These are phyloP conservation scores for Yamadazyma akitaensis DNA, from an alignment of 805 yeast genomes.

Conservation along the genomic window DNA sequence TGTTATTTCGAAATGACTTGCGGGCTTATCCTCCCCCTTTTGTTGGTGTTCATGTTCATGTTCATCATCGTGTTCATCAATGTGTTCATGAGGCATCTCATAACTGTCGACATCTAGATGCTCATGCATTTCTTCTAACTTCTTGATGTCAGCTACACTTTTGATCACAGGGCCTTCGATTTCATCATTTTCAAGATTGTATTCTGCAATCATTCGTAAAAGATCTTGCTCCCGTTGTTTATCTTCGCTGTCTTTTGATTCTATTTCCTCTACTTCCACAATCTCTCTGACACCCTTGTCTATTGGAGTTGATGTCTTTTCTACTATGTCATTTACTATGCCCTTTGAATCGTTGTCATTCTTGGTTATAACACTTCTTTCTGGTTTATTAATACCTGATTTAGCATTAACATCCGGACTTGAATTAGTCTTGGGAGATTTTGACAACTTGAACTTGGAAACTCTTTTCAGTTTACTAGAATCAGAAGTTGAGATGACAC, in stretches of 20 bases:
- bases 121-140: slow-evolving; percentile 47
- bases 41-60: slow-evolving; percentile 5
- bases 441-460: neutral
- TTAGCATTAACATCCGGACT: neutral
- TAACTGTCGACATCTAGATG: slow-evolving; percentile 17
- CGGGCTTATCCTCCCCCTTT: neutral
- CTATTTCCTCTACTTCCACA: neutral
- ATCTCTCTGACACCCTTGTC: neutral
- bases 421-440: neutral
- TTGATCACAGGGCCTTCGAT: slow-evolving; percentile 57
- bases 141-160: slow-evolving; percentile 51
- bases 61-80: slow-evolving; percentile 9
- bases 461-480: neutral
- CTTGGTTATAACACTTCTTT: neutral
- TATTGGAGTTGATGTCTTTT: neutral
- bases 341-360: neutral
- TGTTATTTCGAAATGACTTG: slow-evolving; percentile 10
- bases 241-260: neutral
- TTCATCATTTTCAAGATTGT: slow-evolving; percentile 58
- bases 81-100: slow-evolving; percentile 13
- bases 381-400: neutral
- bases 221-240: slow-evolving; percentile 5
- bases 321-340: slow-evolving; percentile 1
- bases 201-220: slow-evolving; percentile 40
- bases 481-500: neutral